Percentiles rank a stretch among this genome's conserved stretches.
phyloP scores from a whole-genome alignment of 208 protist species.

The Eutreptiella sp. region DNA sequence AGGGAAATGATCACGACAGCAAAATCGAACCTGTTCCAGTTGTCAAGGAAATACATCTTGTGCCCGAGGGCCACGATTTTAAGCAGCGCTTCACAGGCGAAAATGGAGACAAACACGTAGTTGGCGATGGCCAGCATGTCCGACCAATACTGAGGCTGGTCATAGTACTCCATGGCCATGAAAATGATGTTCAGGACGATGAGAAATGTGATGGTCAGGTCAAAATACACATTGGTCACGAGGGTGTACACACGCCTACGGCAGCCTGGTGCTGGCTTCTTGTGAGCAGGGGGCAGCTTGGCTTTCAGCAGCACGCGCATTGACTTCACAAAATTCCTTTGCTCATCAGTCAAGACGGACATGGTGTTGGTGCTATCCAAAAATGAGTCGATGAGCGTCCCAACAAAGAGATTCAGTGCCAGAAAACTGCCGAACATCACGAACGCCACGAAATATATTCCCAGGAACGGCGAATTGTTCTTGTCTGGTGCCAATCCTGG shows the following conservation, averaged over 20 bases:
- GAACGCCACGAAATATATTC: constrained; percentile 77
- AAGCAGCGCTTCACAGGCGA: constrained; percentile 70
- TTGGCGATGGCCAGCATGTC: constrained; percentile 50
- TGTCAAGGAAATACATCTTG: constrained; percentile 54
- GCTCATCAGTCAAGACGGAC: constrained; percentile 54
- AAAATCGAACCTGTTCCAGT: constrained; percentile 72
- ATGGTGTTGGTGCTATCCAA: constrained; percentile 55
- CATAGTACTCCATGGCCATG: constrained; percentile 75
- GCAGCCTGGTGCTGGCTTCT: background rate
- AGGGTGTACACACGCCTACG: background rate
- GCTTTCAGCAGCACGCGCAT: constrained; percentile 61
- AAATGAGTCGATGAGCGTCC: constrained; percentile 77
- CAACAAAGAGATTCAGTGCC: constrained; percentile 76
- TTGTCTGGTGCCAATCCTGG: constrained; percentile 39
- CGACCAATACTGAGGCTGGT: constrained; percentile 45
- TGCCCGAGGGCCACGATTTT: constrained; percentile 52
- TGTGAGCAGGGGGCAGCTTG: background rate
- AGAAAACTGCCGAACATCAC: constrained; percentile 78
- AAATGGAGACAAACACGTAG: constrained; percentile 72
- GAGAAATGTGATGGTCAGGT: constrained; percentile 39
- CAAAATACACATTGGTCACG: too few relatives aligned
- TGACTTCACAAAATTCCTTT: constrained; percentile 67
- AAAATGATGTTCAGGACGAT: constrained; percentile 66
- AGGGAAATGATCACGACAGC: constrained; percentile 21
- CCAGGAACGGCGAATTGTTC: constrained; percentile 59